A percentile compares a stretch with the other conserved stretches of the same genome.
These are phyloP conservation scores for Lipomyces yarrowii DNA, from an alignment of 1,139 yeast species.

Conservation along the genomic window DNA sequence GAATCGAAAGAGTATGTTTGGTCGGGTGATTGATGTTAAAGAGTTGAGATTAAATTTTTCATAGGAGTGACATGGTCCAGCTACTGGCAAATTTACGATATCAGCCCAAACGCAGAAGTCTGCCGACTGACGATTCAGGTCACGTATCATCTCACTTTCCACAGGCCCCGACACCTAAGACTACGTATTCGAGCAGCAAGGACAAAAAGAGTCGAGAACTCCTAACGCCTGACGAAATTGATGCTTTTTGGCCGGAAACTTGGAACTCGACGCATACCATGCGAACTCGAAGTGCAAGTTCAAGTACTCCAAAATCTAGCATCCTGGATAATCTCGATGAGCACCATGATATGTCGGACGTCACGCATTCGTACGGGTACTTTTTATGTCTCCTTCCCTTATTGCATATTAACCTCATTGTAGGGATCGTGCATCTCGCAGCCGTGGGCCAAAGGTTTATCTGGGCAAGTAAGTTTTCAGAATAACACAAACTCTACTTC, in stretches of 20 bases:
- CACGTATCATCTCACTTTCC: conserved; percentile 2
- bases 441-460: conserved; percentile 13
- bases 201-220: neutral
- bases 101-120: conserved; percentile 2
- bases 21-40: neutral
- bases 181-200: neutral
- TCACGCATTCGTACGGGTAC: neutral
- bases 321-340: neutral
- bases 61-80: neutral
- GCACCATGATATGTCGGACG: neutral
- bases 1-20: conserved; percentile 1
- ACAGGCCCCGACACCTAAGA: neutral
- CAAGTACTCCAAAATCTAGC: neutral
- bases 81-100: neutral
- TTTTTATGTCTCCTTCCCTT: neutral
- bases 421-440: conserved; percentile 7
- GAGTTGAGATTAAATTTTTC: neutral
- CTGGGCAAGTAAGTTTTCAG: conserved; percentile 15
- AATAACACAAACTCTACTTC: neutral
- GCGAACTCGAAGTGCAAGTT: conserved; percentile 2
- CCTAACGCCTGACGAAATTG: neutral
- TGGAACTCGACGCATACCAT: neutral
- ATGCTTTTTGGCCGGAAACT: neutral
- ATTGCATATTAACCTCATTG: neutral
- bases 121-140: neutral